A percentile compares a stretch with the other conserved stretches of the same genome.
Conservation (phyloP, 805 yeast genomes). For the Millerago galiae region DNA sequence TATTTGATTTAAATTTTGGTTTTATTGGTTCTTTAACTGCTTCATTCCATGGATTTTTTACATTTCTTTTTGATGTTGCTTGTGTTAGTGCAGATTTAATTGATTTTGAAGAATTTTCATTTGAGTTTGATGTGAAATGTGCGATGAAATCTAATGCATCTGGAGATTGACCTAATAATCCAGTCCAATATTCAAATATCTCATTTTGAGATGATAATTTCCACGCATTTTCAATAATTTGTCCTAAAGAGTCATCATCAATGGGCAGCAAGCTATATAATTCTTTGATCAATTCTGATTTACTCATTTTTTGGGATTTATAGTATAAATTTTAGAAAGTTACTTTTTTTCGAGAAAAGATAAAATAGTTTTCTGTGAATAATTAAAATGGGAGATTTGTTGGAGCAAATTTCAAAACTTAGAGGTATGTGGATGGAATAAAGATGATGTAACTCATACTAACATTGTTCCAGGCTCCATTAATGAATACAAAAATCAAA, state of each 20-base stretch:
- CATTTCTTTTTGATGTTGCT: constrained; percentile 1
- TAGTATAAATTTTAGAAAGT: background rate
- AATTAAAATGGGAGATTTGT: constrained; percentile 4
- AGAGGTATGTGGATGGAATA: constrained; percentile 12
- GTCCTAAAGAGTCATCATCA: constrained; percentile 48
- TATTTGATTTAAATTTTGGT: constrained; percentile 10
- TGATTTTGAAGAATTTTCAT: background rate
- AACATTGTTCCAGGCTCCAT: constrained; percentile 13
- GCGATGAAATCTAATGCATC: constrained; percentile 42
- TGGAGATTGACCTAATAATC: constrained; percentile 52
- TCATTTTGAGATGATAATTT: constrained; percentile 40
- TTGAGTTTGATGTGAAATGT: constrained; percentile 29
- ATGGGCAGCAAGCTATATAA: constrained; percentile 41
- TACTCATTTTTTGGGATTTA: constrained; percentile 1
- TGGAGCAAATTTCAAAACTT: constrained; percentile 17
- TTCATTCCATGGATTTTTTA: constrained; percentile 13
- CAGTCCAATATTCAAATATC: constrained; percentile 45
- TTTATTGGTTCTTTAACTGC: constrained; percentile 4
- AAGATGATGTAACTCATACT: background rate
- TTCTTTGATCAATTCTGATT: constrained; percentile 10
- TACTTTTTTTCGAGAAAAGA: background rate
- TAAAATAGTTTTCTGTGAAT: background rate
- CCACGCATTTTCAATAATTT: constrained; percentile 49
- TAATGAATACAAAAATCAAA: constrained; percentile 10
- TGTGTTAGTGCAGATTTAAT: background rate